A percentile compares a stretch with the other conserved stretches of the same genome.
These are phyloP conservation scores for Cryptosporidium tyzzeri DNA, from an alignment of 169 alveolate genomes.

Conservation along the genomic window DNA sequence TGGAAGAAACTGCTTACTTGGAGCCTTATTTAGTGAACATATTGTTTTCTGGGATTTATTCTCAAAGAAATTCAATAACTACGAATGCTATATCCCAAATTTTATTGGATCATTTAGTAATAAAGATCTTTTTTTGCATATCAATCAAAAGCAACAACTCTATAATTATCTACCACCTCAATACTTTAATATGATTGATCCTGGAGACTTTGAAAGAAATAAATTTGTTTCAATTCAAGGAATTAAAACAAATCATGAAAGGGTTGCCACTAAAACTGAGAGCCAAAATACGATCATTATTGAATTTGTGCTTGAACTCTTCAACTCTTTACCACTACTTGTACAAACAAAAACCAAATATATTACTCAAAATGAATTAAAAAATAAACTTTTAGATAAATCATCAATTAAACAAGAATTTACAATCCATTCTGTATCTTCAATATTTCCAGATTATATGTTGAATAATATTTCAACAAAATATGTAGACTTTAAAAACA, in stretches of 20 bases:
- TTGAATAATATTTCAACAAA: not conserved
- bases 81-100: slow-evolving; percentile 2
- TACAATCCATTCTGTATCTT: not conserved
- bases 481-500: not conserved
- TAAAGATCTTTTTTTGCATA: not conserved
- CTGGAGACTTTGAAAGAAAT: not conserved
- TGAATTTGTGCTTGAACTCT: slow-evolving; percentile 3
- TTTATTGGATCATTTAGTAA: not conserved
- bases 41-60: slow-evolving; percentile 35
- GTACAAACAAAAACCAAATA: not conserved
- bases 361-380: too few relatives aligned
- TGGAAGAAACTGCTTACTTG: not conserved
- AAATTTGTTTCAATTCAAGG: slow-evolving; percentile 34
- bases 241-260: not conserved
- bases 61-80: not conserved
- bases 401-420: not conserved
- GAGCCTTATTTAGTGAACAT: slow-evolving; percentile 9
- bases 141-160: not conserved
- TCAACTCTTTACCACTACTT: not conserved
- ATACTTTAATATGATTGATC: not conserved
- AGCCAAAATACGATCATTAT: not conserved
- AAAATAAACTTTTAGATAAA: too few relatives aligned
- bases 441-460: not conserved
- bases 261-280: not conserved
- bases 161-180: not conserved